Conservation (phyloP, 306 rosid genomes). For the Medicago truncatula region DNA sequence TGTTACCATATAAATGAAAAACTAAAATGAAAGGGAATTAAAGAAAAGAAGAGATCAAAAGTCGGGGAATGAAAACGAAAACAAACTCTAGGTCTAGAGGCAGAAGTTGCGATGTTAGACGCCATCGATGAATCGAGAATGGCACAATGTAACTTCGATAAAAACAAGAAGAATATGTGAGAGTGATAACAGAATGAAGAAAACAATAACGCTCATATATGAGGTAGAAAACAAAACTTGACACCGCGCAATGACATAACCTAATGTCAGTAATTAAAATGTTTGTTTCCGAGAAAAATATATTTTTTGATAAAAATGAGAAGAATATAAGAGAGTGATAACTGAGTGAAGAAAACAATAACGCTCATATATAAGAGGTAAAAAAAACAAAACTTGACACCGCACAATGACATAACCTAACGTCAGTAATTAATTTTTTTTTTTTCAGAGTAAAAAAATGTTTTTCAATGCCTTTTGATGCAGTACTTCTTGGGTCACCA, state of each 20-base stretch:
- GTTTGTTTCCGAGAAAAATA: too few species aligned
- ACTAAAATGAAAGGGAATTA: background rate
- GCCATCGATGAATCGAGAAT: constrained; percentile 43
- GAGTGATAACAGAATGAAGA: background rate
- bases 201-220: background rate
- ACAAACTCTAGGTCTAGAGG: constrained; percentile 52
- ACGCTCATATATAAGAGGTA: background rate
- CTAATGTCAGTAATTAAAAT: background rate
- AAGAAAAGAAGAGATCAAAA: background rate
- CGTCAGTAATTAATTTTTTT: background rate
- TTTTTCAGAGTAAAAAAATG: background rate
- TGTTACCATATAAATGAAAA: background rate
- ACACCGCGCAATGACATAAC: background rate
- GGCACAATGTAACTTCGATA: background rate
- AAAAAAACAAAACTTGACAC: background rate
- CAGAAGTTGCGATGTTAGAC: constrained; percentile 45
- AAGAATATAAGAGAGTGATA: constrained; percentile 5
- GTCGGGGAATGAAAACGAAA: background rate
- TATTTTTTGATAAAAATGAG: background rate
- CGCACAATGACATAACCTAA: background rate
- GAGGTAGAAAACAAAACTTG: background rate
- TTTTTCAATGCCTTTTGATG: constrained; percentile 13
- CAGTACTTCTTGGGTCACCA: background rate
- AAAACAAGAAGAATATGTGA: background rate
- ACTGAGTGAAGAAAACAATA: background rate